Evolutionary conservation across 1,139 yeast genomes (phyloP).

Genomic region (Geotrichum armillariae): DNA sequence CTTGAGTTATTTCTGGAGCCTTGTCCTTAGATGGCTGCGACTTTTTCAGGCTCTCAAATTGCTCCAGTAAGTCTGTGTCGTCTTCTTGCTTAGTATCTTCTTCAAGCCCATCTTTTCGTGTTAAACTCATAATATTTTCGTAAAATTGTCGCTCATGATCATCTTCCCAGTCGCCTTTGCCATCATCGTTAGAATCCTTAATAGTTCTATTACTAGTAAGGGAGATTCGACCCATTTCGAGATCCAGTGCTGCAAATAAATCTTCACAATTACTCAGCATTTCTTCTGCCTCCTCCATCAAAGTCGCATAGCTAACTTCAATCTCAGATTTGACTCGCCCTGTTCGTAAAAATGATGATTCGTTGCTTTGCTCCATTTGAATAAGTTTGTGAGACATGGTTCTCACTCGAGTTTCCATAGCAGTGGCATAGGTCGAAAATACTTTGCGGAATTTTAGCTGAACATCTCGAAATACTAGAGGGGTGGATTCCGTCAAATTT

Average conservation of each 20-base stretch:
- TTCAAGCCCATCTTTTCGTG: conserved; percentile 14
- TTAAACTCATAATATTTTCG: conserved; percentile 21
- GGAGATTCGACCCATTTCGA: conserved; percentile 15
- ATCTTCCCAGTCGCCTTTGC: conserved; percentile 26
- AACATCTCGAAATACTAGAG: conserved; percentile 27
- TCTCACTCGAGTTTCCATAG: conserved; percentile 44
- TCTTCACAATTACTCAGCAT: conserved; percentile 17
- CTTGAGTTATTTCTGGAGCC: conserved; percentile 15
- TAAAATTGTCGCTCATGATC: conserved; percentile 22
- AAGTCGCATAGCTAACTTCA: conserved; percentile 10
- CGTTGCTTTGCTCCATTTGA: conserved; percentile 18
- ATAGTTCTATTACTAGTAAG: conserved; percentile 18
- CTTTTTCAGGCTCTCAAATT: conserved; percentile 13
- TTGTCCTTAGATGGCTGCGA: conserved; percentile 13
- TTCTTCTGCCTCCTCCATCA: conserved; percentile 17
- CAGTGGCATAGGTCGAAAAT: conserved; percentile 50
- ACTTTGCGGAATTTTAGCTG: conserved; percentile 39
- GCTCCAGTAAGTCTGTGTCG: conserved; percentile 12
- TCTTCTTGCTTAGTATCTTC: conserved; percentile 22
- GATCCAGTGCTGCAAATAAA: conserved; percentile 16
- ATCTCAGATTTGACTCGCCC: conserved; percentile 16
- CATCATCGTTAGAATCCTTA: conserved; percentile 15
- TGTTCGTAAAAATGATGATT: conserved; percentile 17
- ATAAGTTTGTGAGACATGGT: conserved; percentile 35
- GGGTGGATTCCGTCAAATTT: conserved; percentile 3